Evolutionary conservation across 176 grass and related monocot species (phyloP), one percentile per base, ranked within the genome.

Genomic region (Raddia guianensis): DNA sequence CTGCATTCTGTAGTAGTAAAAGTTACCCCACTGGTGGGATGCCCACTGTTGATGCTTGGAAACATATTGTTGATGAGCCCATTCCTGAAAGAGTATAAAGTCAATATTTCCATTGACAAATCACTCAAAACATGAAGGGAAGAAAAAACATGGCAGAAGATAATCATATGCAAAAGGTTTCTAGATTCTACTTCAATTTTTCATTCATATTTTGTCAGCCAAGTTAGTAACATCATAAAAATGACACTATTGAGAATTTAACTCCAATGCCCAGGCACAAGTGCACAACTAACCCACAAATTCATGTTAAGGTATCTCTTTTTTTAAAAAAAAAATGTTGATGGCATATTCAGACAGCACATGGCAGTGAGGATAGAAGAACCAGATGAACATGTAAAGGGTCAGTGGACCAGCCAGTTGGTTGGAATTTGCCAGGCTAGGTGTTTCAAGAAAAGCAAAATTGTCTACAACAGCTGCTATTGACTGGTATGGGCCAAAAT

Each of bases 1-100:
- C 66, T 92, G 76, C 93, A 96, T 92, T 46, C 87, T 87, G 70
- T 92, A 96, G 80, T 96, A 96, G 63, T 90, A 92, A 69, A 96
- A 96, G 86, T 92, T 96, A 49, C 93, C 90, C 93, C 93, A 96
- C 72, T 92, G 93, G 52, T 96, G 90, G 43, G 93, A 92, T 67
- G 90, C 82, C 93, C 90, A 96, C 70, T 96, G 90, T 55, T 92
- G 93, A 80, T 96, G 93, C 79, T 96, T 96, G 33, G 76, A 77
- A 67, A 88, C 76, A 74, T 96, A 92, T 51, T 92, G 93, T 52
- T 90, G 83, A 56, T 89, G 87, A 75, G 90, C 93, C 93, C 93
- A 96, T 78, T 92, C 90, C 93, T 96, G 79, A 78, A 70, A 79
- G 6, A 82, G 68, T 9, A 5, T 43, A 55, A 56, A 59, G 9